A percentile compares a stretch with the other conserved stretches of the same genome.
Evolutionary conservation across 1,284 basidiomycete genomes (phyloP).

Genomic region (Fistulina hepatica): DNA sequence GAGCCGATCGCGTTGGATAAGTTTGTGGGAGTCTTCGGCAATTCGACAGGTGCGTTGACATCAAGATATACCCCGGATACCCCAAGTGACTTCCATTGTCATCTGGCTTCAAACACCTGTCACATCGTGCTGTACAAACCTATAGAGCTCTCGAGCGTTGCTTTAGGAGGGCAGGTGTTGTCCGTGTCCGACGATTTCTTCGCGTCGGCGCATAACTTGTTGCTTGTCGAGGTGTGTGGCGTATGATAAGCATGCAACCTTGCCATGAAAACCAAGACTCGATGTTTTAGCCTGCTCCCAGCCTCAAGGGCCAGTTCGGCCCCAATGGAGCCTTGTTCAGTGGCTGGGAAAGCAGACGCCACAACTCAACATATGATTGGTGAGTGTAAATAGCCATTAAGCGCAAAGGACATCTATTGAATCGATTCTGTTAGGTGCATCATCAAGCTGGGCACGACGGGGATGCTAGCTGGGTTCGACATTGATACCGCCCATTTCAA

Average conservation of each 20-base stretch:
- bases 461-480: constrained; percentile 79
- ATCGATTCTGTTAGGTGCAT: constrained; percentile 56
- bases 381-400: too few species aligned
- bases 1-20: too few species aligned
- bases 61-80: too few species aligned
- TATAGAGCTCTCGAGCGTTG: constrained; percentile 89
- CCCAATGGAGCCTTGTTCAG: constrained; percentile 92
- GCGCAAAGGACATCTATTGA: background rate
- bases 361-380: constrained; percentile 90
- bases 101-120: too few species aligned
- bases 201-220: constrained; percentile 74
- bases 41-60: too few species aligned
- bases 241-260: constrained; percentile 6
- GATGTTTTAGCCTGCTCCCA: constrained; percentile 56
- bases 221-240: constrained; percentile 64
- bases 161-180: constrained; percentile 70
- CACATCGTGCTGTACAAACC: too few species aligned
- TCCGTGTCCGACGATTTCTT: constrained; percentile 95
- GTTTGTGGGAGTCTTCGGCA: too few species aligned
- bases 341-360: constrained; percentile 90
- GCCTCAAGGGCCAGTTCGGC: constrained; percentile 89
- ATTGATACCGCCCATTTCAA: constrained; percentile 95
- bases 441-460: constrained; percentile 77
- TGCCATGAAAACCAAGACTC: constrained; percentile 7
- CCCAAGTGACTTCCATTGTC: too few species aligned